Conservation (phyloP, 768 basidiomycete species). For the Trametes cinnabarina region DNA sequence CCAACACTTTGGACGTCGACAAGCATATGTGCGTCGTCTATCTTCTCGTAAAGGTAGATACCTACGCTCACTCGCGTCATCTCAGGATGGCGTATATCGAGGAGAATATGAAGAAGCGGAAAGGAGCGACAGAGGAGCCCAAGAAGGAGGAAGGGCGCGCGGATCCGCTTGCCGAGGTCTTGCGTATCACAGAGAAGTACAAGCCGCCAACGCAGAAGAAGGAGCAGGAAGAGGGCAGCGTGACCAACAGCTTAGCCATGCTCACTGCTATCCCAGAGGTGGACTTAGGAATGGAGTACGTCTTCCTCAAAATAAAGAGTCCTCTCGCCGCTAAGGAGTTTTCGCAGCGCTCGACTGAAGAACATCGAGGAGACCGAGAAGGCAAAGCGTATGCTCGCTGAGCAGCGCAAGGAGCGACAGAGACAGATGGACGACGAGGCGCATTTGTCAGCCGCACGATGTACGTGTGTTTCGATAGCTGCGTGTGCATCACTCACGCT, state of each 20-base stretch:
- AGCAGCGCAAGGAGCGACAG: slow-evolving; percentile 57
- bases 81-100: slow-evolving; percentile 97
- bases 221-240: slow-evolving; percentile 81
- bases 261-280: slow-evolving; percentile 97
- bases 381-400: slow-evolving; percentile 83
- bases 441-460: slow-evolving; percentile 83
- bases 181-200: slow-evolving; percentile 67
- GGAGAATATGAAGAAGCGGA: slow-evolving; percentile 79
- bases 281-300: slow-evolving; percentile 97
- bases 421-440: slow-evolving; percentile 67
- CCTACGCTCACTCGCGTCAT: not conserved
- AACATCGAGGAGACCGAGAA: slow-evolving; percentile 99
- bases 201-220: slow-evolving; percentile 47
- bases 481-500: slow-evolving; percentile 5
- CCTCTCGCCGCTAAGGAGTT: not conserved
- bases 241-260: slow-evolving; percentile 93
- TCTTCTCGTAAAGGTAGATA: not conserved
- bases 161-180: slow-evolving; percentile 79
- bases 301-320: slow-evolving; percentile 20
- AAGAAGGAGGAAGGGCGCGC: slow-evolving; percentile 43
- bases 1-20: slow-evolving; percentile 92
- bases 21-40: slow-evolving; percentile 85
- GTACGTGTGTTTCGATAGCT: slow-evolving; percentile 44
- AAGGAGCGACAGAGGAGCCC: slow-evolving; percentile 50
- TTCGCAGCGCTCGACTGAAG: slow-evolving; percentile 76